Evolutionary conservation across 73 alveolate species (phyloP).

Genomic region (Paramecium octaurelia): DNA sequence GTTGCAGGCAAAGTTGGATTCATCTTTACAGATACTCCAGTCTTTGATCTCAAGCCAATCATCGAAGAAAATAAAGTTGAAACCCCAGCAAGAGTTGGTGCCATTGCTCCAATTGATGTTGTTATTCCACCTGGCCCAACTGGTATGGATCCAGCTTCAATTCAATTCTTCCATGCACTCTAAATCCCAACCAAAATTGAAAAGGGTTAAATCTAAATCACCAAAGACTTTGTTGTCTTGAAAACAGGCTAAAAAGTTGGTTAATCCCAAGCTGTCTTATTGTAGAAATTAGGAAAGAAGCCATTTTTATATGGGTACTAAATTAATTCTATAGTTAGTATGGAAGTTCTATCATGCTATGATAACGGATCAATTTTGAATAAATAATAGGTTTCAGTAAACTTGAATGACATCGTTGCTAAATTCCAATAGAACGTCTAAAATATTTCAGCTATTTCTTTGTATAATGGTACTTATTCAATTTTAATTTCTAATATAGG

Average conservation of each 20-base stretch:
- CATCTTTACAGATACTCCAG: slow-evolving; percentile 91
- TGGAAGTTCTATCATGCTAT: slow-evolving; percentile 89
- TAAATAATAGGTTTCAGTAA: slow-evolving; percentile 95
- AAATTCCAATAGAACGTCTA: slow-evolving; percentile 76
- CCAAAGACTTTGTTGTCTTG: slow-evolving; percentile 85
- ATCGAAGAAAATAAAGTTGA: slow-evolving; percentile 80
- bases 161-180: slow-evolving; percentile 98
- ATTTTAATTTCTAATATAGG: slow-evolving; percentile 55
- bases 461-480: slow-evolving; percentile 71
- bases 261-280: slow-evolving; percentile 94
- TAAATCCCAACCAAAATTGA: slow-evolving; percentile 96
- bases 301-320: slow-evolving; percentile 94
- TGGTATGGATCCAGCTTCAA: slow-evolving; percentile 99
- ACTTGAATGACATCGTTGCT: slow-evolving; percentile 81
- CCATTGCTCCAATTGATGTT: slow-evolving; percentile 95
- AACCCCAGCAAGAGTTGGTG: slow-evolving; percentile 98
- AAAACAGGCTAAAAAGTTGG: slow-evolving; percentile 91
- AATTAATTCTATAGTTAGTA: neutral
- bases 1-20: slow-evolving; percentile 82
- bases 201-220: slow-evolving; percentile 98
- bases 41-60: slow-evolving; percentile 83
- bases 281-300: slow-evolving; percentile 94
- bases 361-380: slow-evolving; percentile 94
- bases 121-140: slow-evolving; percentile 99
- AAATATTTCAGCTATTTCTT: slow-evolving; percentile 87